phyloP scores from a whole-genome alignment of 2,329 filamentous ascomycete genomes.

The Pseudogymnoascus sp. region DNA sequence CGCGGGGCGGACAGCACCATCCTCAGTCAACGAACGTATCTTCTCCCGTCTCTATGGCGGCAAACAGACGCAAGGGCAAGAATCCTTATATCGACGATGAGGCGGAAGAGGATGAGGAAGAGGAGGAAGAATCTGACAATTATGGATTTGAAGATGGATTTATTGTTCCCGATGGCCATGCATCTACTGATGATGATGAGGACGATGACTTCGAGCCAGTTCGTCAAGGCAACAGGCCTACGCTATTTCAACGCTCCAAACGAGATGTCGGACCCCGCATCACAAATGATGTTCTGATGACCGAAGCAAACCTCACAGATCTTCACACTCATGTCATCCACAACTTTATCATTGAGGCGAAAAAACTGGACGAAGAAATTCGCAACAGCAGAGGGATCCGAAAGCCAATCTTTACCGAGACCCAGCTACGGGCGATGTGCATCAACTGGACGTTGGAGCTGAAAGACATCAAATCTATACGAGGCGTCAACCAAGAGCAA shows the following conservation, averaged over 20 bases:
- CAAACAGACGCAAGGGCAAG: conserved; percentile 25
- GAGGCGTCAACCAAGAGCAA: conserved; percentile 52
- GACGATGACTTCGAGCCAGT: conserved; percentile 27
- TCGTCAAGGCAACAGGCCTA: conserved; percentile 32
- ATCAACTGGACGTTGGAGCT: conserved; percentile 55
- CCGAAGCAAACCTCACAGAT: conserved; percentile 40
- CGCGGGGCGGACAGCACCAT: conserved; percentile 32
- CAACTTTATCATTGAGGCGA: conserved; percentile 56
- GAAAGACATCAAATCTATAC: conserved; percentile 54
- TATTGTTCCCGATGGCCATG: conserved; percentile 32
- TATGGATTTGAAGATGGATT: conserved; percentile 36
- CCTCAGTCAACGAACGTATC: conserved; percentile 60
- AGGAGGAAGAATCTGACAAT: conserved; percentile 8
- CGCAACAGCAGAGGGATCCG: conserved; percentile 50
- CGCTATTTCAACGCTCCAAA: conserved; percentile 39
- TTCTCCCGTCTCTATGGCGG: conserved; percentile 46
- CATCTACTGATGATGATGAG: conserved; percentile 17
- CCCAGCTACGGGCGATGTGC: conserved; percentile 63
- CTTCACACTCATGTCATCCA: conserved; percentile 56
- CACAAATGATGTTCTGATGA: conserved; percentile 44
- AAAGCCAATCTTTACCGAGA: conserved; percentile 57
- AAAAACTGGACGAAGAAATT: conserved; percentile 49
- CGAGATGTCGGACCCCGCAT: conserved; percentile 48
- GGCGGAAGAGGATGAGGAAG: conserved; percentile 28
- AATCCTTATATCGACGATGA: conserved; percentile 29